Base-by-base conservation (phyloP, 257 asterid genomes). In the Mitragyna speciosa region DNA sequence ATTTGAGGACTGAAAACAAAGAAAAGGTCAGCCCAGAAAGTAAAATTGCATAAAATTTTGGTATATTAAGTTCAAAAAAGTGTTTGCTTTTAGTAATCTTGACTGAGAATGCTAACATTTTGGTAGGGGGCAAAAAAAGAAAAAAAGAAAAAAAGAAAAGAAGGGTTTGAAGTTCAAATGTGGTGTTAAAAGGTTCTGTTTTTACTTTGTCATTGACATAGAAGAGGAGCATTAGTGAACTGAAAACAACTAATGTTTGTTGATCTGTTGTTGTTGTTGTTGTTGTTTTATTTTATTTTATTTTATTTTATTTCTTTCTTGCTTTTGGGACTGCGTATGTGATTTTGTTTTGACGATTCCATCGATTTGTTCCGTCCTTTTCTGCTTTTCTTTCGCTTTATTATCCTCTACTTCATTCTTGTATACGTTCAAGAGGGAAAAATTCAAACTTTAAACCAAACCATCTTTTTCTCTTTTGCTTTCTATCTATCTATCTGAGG, bases 311-410 rank as follows among this genome's bases (percentile, higher is more conserved):
- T 84, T 67, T 70, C 81, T 63, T 75, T 79, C 84, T 84, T 87
- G 82, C 87, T 73, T 87, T 87, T 81, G 72, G 75, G 78, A 59
- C 76, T 84, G 78, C 79, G 80, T 84, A 83, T 83, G 68, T 56
- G 88, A 88, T 85, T 85, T 77, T 67, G 61, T 83, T 82, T 89
- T 82, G 92, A 84, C 86, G 58, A 88, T 72, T 80, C 87, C 36
- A 69, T 80, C 59, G 82, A 82, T 84, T 77, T 68, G 45, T 41
- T 45, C 8, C 63, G 45, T 56, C 81, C 59, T 80, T 83, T 80
- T 85, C 80, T 82, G 72, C 85, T 85, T 75, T 64, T 66, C 52
- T 82, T 76, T 72, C 72, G 79, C 90, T 89, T 88, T 85, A 71
- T 80, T 56, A 73, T 76, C 77, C 83, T 82, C 86, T 80, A 73